Conservation (phyloP, 1,284 basidiomycete species). For the Ceratobasidium sp. region DNA sequence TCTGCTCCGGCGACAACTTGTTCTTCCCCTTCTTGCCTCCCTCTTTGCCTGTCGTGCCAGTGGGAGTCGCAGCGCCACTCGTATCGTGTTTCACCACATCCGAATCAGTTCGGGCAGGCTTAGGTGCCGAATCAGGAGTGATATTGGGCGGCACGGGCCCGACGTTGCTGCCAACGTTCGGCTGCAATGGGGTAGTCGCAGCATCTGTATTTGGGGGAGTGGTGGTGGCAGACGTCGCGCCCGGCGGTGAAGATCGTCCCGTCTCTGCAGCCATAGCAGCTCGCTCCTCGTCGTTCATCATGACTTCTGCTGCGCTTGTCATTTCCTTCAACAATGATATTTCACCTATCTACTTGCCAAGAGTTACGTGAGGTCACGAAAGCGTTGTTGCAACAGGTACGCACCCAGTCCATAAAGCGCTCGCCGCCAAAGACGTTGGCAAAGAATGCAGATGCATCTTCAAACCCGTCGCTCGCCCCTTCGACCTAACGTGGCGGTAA, state of each 20-base stretch:
- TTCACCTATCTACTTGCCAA: conserved; percentile 79
- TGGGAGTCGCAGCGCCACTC: conserved; percentile 52
- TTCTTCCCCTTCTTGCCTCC: conserved; percentile 63
- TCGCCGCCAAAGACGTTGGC: conserved; percentile 93
- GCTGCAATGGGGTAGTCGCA: conserved; percentile 32
- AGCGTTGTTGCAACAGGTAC: conserved; percentile 55
- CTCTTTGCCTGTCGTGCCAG: conserved; percentile 45
- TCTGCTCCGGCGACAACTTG: conserved; percentile 86
- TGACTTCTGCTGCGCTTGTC: conserved; percentile 80
- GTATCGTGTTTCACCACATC: conserved; percentile 46
- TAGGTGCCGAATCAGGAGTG: conserved; percentile 20
- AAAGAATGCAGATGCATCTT: conserved; percentile 92
- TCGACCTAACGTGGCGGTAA: conserved; percentile 64
- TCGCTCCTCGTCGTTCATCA: conserved; percentile 92
- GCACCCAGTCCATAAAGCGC: conserved; percentile 84
- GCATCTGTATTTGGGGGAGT: too few relatives aligned
- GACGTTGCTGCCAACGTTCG: conserved; percentile 27
- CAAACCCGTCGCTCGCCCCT: conserved; percentile 78
- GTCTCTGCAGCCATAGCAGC: conserved; percentile 85
- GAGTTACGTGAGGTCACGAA: conserved; percentile 22
- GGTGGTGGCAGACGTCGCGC: conserved; percentile 22
- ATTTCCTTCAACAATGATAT: conserved; percentile 94
- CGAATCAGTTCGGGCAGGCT: conserved; percentile 26
- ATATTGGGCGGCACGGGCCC: conserved; percentile 49
- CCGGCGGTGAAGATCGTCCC: conserved; percentile 49